These are phyloP conservation scores for Talaromyces sp. DNA, from an alignment of 2,329 filamentous ascomycete species.

Conservation along the genomic window DNA sequence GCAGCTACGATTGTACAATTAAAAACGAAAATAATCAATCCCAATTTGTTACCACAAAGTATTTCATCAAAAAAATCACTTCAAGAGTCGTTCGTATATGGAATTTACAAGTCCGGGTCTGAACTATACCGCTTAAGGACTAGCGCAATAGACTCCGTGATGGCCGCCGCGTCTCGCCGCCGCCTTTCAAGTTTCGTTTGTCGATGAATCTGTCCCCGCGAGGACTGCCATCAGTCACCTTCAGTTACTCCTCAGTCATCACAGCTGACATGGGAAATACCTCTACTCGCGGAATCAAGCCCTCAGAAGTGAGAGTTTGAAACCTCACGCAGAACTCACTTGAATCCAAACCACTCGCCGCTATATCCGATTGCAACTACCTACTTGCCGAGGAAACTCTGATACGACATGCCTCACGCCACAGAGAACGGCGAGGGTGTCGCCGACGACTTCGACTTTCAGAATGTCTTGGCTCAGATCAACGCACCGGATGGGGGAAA, in stretches of 20 bases:
- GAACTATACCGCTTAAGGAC: neutral
- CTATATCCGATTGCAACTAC: neutral
- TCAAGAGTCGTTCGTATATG: neutral
- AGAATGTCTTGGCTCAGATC: conserved; percentile 39
- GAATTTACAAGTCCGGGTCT: neutral
- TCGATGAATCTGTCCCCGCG: neutral
- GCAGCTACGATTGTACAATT: neutral
- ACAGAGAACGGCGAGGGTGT: conserved; percentile 24
- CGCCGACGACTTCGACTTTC: conserved; percentile 35
- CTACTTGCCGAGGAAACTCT: neutral
- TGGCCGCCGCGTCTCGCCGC: neutral
- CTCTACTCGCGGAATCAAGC: too few relatives aligned
- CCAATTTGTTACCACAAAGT: too few relatives aligned
- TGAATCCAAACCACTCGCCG: neutral
- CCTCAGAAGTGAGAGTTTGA: neutral
- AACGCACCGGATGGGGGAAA: conserved; percentile 26
- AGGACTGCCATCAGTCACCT: neutral
- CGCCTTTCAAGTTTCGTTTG: neutral
- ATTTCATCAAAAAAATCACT: neutral
- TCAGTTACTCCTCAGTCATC: neutral
- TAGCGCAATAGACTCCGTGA: neutral
- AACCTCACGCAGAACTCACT: neutral
- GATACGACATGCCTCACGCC: conserved; percentile 36
- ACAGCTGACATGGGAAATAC: neutral
- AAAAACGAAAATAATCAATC: neutral